These are phyloP conservation scores for Neophaeococcomyces mojaviensis DNA, from an alignment of 2,329 filamentous ascomycete genomes.

Conservation along the genomic window DNA sequence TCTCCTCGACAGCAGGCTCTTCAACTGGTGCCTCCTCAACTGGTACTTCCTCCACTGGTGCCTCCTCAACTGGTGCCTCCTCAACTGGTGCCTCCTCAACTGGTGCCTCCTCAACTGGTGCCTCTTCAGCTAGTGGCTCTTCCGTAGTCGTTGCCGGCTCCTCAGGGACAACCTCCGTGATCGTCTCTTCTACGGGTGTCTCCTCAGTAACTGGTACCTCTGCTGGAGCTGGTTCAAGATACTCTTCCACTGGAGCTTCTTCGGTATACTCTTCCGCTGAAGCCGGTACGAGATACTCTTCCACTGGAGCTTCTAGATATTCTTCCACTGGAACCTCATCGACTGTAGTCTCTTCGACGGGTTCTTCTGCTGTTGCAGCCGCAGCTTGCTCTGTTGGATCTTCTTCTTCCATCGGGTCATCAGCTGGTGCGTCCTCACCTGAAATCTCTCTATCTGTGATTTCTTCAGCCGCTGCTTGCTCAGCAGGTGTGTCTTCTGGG, in stretches of 20 bases:
- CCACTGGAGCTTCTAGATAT: neutral
- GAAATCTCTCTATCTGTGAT: neutral
- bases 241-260: neutral
- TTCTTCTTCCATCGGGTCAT: no score
- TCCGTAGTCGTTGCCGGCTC: no score
- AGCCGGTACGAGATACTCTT: no score
- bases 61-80: neutral
- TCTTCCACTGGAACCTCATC: no score
- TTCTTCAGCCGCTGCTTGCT: constrained; percentile 1
- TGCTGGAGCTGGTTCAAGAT: neutral
- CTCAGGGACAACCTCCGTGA: no score
- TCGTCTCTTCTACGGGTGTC: neutral
- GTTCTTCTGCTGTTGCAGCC: constrained; percentile 10
- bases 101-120: neutral
- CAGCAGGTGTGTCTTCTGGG: neutral
- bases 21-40: no score
- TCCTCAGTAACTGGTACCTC: neutral
- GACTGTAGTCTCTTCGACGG: no score
- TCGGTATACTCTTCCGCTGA: no score
- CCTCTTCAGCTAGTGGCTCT: no score
- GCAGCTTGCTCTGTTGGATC: constrained; percentile 1
- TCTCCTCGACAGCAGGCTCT: constrained; percentile 10
- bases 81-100: neutral
- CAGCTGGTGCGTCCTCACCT: constrained; percentile 5
- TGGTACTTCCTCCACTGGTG: constrained; percentile 5